Base-by-base conservation (phyloP, 2,329 filamentous ascomycete species). In the Penicillium sp. region DNA sequence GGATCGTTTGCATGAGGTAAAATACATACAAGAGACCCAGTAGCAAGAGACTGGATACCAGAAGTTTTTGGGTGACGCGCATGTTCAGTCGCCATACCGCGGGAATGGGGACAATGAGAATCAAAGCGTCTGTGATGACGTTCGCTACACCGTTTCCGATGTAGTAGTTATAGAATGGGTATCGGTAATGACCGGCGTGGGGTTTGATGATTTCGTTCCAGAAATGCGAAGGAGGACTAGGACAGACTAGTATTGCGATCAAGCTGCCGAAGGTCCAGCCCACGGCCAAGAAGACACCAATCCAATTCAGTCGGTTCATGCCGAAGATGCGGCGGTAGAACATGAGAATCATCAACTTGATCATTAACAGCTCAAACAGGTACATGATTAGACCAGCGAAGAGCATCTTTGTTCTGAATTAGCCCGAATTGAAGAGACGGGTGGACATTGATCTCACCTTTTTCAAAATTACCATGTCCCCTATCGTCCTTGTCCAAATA, bases 371-470 rank as follows among this genome's bases (percentile, higher is more conserved):
- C 17, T 45, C 33, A 25, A 33, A 30, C 14, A 43, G 33, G 23
- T 53, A 51, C 27, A 53, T 17, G 10, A 37, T 9, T 12, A 20
- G 25, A 11, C 4, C 9, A 4, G 25, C 6, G 11, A 27, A 27
- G 9, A 76, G 77, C 51, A 57, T 0, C 62, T 61, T 3, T 72
- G 14, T 32, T 14, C 30, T 22, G 14, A 31, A 16, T 18, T 6
- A 33, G 27, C 26, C 20, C 7, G 35, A 32, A 15, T 12, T 11
- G 11, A 31, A 8, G 28, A 20, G 14, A 14, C 30, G 16, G 9
- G 11, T 18, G 23, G 7, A 18, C 2, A 10, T 16, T 12, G n/a
- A n/a, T 16, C 26, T 6, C 30, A 40, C 37, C 32, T 40, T 35
- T 20, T 35, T 40, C 38, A 36, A 18, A 8, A 32, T 41, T 6